phyloP scores from a whole-genome alignment of 1,139 yeast genomes.

The Kurtzmaniella quercitrusa region DNA sequence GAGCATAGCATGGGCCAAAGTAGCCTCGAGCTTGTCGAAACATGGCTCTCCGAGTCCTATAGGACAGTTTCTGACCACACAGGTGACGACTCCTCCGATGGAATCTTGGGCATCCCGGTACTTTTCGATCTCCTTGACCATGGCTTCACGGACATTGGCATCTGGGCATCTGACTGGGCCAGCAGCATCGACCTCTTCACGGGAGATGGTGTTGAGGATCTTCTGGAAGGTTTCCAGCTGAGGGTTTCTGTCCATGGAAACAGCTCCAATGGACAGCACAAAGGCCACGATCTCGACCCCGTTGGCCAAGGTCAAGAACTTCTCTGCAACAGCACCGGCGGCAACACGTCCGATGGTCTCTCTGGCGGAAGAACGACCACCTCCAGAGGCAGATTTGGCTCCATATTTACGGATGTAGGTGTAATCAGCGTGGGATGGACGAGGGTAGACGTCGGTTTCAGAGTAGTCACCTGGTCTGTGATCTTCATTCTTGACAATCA shows the following conservation, averaged over 20 bases:
- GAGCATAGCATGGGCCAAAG: constrained; percentile 94
- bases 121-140: constrained; percentile 84
- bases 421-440: constrained; percentile 97
- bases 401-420: constrained; percentile 91
- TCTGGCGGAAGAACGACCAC: constrained; percentile 95
- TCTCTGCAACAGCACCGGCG: constrained; percentile 98
- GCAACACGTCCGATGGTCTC: constrained; percentile 99
- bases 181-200: constrained; percentile 80
- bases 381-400: constrained; percentile 89
- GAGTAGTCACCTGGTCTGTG: constrained; percentile 95
- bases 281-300: constrained; percentile 94
- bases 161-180: constrained; percentile 97
- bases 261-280: constrained; percentile 83
- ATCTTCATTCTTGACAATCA: constrained; percentile 90
- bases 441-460: constrained; percentile 91
- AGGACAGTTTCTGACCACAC: constrained; percentile 92
- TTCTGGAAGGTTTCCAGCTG: constrained; percentile 60
- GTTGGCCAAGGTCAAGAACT: constrained; percentile 69
- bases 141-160: constrained; percentile 59
- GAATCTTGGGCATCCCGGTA: constrained; percentile 87
- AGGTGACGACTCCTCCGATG: constrained; percentile 96
- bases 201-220: constrained; percentile 67
- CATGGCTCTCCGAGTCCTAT: constrained; percentile 96
- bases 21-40: constrained; percentile 92
- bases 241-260: constrained; percentile 72